A percentile compares a stretch with the other conserved stretches of the same genome.
Evolutionary conservation across 805 yeast species (phyloP).

Genomic region (Candida methanosorbosa): DNA sequence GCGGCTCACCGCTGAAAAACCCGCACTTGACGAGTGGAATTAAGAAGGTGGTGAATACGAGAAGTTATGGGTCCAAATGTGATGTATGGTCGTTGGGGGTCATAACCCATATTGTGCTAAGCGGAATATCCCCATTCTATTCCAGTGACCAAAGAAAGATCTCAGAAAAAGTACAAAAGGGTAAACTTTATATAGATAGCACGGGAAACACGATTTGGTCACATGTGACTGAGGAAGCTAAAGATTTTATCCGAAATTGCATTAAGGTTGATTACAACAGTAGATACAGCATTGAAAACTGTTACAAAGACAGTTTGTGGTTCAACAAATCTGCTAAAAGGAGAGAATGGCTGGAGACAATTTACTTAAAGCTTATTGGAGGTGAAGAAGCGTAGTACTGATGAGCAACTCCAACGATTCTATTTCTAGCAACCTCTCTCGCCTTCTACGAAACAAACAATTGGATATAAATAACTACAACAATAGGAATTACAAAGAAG

Average conservation of each 20-base stretch:
- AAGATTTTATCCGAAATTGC: slow-evolving; percentile 33
- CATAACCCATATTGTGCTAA: slow-evolving; percentile 46
- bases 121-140: slow-evolving; percentile 60
- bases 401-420: background rate
- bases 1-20: no score
- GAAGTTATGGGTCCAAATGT: slow-evolving; percentile 47
- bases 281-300: slow-evolving; percentile 29
- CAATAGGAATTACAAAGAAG: no score
- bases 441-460: no score
- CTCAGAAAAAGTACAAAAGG: slow-evolving; percentile 31
- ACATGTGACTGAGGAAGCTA: slow-evolving; percentile 30
- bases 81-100: slow-evolving; percentile 69
- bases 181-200: slow-evolving; percentile 29
- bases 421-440: no score
- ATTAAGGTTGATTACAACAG: slow-evolving; percentile 27
- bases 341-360: slow-evolving; percentile 20
- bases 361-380: slow-evolving; percentile 17
- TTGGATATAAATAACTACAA: no score
- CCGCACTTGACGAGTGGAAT: no score
- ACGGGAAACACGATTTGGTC: slow-evolving; percentile 38
- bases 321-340: slow-evolving; percentile 26
- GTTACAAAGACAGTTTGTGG: slow-evolving; percentile 39
- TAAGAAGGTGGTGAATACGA: background rate
- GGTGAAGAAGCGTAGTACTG: background rate
- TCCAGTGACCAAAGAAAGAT: slow-evolving; percentile 23